These are phyloP conservation scores for Vitis rupestris DNA, from an alignment of 164 flowering plant genomes.

Conservation along the genomic window DNA sequence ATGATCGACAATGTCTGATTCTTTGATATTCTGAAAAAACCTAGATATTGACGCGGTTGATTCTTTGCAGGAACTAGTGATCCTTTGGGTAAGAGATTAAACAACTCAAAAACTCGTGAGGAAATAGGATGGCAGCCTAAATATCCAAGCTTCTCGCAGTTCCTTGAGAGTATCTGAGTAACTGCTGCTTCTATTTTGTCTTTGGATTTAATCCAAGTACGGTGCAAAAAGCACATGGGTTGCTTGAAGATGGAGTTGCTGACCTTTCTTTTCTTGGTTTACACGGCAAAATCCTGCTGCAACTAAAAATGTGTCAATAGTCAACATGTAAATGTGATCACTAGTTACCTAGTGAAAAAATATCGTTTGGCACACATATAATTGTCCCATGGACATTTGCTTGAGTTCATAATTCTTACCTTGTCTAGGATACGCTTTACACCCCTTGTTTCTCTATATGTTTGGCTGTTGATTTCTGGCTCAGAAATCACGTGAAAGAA, in stretches of 20 bases:
- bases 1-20: neutral
- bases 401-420: too few relatives aligned
- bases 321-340: neutral
- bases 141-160: slow-evolving; percentile 61
- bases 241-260: neutral
- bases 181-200: neutral
- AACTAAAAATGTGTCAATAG: neutral
- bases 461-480: too few relatives aligned
- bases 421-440: too few relatives aligned
- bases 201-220: neutral
- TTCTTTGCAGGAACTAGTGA: slow-evolving; percentile 47
- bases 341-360: too few relatives aligned
- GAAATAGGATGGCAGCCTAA: slow-evolving; percentile 82
- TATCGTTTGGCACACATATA: too few relatives aligned
- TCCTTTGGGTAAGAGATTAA: slow-evolving; percentile 68
- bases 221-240: neutral
- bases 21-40: too few relatives aligned
- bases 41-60: too few relatives aligned
- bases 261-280: neutral
- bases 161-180: slow-evolving; percentile 39
- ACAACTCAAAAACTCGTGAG: slow-evolving; percentile 62
- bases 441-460: too few relatives aligned
- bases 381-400: too few relatives aligned
- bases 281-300: neutral
- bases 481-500: too few relatives aligned